These are phyloP conservation scores for Udeniomyces megalosporus DNA, from an alignment of 768 basidiomycete species.

Conservation along the genomic window DNA sequence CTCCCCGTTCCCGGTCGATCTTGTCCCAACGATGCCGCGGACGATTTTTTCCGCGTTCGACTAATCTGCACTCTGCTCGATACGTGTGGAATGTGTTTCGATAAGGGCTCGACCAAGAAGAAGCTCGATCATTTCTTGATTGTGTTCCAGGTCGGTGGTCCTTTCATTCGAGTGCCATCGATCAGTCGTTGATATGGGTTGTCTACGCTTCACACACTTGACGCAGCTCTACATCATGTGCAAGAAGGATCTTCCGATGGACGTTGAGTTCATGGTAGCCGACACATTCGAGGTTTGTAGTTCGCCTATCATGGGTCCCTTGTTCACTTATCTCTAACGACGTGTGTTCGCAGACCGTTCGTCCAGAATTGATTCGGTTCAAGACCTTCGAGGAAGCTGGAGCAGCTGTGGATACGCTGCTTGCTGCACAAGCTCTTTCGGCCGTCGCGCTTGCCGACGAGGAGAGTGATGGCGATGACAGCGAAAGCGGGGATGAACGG, in stretches of 20 bases:
- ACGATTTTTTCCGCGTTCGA: constrained; percentile 89
- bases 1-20: constrained; percentile 63
- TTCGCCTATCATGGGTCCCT: neutral
- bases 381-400: constrained; percentile 78
- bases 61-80: constrained; percentile 84
- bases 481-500: constrained; percentile 18
- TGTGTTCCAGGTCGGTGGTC: constrained; percentile 85
- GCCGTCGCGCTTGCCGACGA: constrained; percentile 36
- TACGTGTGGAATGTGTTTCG: constrained; percentile 95
- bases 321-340: neutral
- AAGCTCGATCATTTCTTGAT: constrained; percentile 82
- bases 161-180: no score
- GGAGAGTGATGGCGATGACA: constrained; percentile 12
- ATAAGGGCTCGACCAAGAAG: constrained; percentile 76
- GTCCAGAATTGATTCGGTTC: constrained; percentile 55
- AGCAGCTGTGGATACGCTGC: constrained; percentile 73
- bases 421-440: constrained; percentile 49
- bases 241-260: constrained; percentile 74
- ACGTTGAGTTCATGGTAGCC: constrained; percentile 89
- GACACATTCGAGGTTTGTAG: constrained; percentile 72
- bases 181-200: no score
- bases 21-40: constrained; percentile 69
- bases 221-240: constrained; percentile 65
- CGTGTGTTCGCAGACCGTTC: constrained; percentile 44
- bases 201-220: neutral